A percentile compares a stretch with the other conserved stretches of the same genome.
These are phyloP conservation scores for Chondrostereum purpureum DNA, from an alignment of 1,284 basidiomycete species.

Conservation along the genomic window DNA sequence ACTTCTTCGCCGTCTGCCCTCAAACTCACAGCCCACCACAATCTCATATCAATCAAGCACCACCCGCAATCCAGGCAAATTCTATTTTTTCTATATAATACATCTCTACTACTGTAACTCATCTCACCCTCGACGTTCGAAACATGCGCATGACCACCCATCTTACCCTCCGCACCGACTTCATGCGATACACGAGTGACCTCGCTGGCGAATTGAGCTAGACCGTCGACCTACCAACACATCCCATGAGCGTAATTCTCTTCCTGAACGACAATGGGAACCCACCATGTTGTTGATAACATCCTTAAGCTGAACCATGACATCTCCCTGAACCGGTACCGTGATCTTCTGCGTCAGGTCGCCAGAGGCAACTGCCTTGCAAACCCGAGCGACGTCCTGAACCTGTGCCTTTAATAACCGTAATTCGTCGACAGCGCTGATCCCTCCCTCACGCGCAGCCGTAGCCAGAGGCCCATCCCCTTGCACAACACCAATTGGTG, in stretches of 20 bases:
- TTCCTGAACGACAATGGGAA: no score
- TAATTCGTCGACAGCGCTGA: constrained; percentile 74
- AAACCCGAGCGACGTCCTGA: constrained; percentile 81
- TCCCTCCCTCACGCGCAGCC: constrained; percentile 55
- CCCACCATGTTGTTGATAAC: constrained; percentile 95
- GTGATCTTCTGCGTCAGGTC: constrained; percentile 96
- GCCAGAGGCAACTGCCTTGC: constrained; percentile 92
- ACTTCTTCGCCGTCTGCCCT: no score
- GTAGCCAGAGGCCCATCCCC: constrained; percentile 48
- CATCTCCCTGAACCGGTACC: constrained; percentile 91
- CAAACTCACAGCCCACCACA: no score
- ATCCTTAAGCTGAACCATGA: constrained; percentile 97
- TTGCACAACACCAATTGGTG: constrained; percentile 30
- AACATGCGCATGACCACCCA: constrained; percentile 89
- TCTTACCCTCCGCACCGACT: constrained; percentile 83
- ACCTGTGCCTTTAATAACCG: constrained; percentile 83
- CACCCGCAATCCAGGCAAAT: no score
- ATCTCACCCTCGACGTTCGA: no score
- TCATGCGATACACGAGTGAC: constrained; percentile 94
- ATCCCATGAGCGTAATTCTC: constrained; percentile 10
- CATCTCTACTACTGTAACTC: no score
- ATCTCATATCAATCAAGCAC: no score
- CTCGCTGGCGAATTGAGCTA: constrained; percentile 82
- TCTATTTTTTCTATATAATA: no score
- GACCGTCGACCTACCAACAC: constrained; percentile 56